phyloP scores from a whole-genome alignment of 106 monocot genomes.

The Dactylorhiza incarnata region DNA sequence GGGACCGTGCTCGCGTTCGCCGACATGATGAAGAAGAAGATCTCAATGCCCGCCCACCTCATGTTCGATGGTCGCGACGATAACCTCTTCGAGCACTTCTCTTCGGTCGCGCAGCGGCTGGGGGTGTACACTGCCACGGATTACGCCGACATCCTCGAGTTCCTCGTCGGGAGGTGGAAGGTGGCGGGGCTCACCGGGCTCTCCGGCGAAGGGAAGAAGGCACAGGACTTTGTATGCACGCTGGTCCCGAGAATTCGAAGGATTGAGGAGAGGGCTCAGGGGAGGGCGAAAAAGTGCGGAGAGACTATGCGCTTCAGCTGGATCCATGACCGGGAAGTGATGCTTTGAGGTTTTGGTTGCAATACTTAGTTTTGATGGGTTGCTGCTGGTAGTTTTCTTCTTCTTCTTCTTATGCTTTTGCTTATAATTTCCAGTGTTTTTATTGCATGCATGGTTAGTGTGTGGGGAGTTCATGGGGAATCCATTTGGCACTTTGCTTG shows the following conservation, averaged over 20 bases:
- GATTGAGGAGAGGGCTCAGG: conserved; percentile 11
- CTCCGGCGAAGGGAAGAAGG: conserved; percentile 8
- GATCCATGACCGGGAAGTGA: conserved; percentile 7
- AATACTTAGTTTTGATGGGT: neutral
- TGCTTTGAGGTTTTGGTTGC: neutral
- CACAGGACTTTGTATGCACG: conserved; percentile 12
- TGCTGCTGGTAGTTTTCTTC: neutral
- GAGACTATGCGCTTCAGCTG: neutral
- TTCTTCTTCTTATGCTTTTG: neutral
- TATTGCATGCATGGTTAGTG: neutral
- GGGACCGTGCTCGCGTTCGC: conserved; percentile 17
- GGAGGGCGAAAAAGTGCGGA: conserved; percentile 1
- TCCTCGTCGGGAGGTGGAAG: conserved; percentile 11
- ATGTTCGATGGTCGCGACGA: conserved; percentile 13
- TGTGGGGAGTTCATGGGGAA: neutral
- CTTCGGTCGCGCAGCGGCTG: conserved; percentile 8
- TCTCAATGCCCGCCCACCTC: conserved; percentile 17
- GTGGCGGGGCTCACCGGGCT: conserved; percentile 1
- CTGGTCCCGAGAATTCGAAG: conserved; percentile 9
- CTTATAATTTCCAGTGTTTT: neutral
- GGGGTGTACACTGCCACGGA: conserved; percentile 11
- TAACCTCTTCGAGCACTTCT: conserved; percentile 11
- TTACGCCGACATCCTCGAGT: conserved; percentile 11
- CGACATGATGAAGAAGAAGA: conserved; percentile 24
- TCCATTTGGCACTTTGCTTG: neutral